Base-by-base conservation (phyloP, 73 alveolate species). In the Paramecium primaurelia region DNA sequence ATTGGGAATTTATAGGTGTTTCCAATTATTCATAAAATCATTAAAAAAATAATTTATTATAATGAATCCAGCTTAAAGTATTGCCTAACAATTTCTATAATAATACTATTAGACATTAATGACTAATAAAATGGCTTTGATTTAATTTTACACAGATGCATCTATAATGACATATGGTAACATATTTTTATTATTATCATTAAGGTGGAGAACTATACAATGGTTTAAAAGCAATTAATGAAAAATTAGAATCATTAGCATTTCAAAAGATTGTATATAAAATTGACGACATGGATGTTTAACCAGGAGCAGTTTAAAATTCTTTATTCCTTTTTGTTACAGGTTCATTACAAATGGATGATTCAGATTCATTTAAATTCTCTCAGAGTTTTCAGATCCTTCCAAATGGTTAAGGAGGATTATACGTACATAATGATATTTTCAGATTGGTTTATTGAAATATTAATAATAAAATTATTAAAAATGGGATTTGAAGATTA, bases 401-500 rank as follows among this genome's bases (percentile, higher is more conserved):
- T 44, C 89, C 89, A 1, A 77, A 77, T 42, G 71, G 89, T 36
- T 42, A 77, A 77, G 89, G 89, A 22, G 71, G 89, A 40, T 77
- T 77, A 42, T 77, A 77, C 71, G 37, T 77, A 18, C 89, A 77
- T 18, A 36, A 77, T 42, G 89, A 77, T 77, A 77, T 77, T n/a
- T 77, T 77, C 71, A 77, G 89, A 77, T 77, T 77, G 40, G 89
- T 77, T 40, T 77, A 77, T 77, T 77, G 71, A 77, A 30, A 30
- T 71, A 71, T 71, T 40, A 77, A 9, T 77, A 77, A 77, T 20
- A 38, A 20, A 20, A 77, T 34, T 25, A 34, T 34, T 40, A 77
- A 38, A 77, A 77, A 77, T 77, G 77, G 91, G 91, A 80, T 80
- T 80, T 80, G 75, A 80, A 80, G 77, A 80, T 26, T 22, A 42